Evolutionary conservation across 495 filamentous ascomycete species (phyloP).

Genomic region (Annulohypoxylon nitens): DNA sequence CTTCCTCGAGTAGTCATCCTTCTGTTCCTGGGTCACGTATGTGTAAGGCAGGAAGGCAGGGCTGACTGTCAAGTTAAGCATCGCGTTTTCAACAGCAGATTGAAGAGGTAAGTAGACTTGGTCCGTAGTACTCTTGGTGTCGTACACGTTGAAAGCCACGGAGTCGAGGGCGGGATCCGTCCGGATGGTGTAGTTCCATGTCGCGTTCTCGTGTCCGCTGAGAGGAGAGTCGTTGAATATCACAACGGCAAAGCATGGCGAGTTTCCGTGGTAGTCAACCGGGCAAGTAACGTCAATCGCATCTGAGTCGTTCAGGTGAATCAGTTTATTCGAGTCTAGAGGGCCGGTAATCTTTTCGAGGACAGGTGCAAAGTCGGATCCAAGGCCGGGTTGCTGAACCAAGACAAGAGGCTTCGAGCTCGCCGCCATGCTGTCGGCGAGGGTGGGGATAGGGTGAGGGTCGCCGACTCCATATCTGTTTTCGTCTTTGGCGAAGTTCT

Average conservation of each 20-base stretch:
- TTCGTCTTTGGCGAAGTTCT: constrained; percentile 69
- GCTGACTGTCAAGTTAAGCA: constrained; percentile 64
- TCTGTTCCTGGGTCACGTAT: constrained; percentile 66
- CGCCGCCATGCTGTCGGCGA: constrained; percentile 59
- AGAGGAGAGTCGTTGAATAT: constrained; percentile 74
- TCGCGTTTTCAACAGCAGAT: constrained; percentile 74
- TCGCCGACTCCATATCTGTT: constrained; percentile 72
- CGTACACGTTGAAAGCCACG: constrained; percentile 63
- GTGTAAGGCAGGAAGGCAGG: constrained; percentile 74
- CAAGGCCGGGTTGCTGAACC: constrained; percentile 72
- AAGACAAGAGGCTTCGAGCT: constrained; percentile 69
- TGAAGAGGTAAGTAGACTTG: constrained; percentile 78
- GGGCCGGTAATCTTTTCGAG: constrained; percentile 67
- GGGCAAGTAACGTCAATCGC: constrained; percentile 69
- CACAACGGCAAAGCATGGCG: constrained; percentile 73
- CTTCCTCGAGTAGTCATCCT: constrained; percentile 64
- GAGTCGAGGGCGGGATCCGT: constrained; percentile 69
- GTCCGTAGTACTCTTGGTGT: constrained; percentile 66
- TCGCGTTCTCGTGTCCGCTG: constrained; percentile 63
- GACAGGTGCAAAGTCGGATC: constrained; percentile 71
- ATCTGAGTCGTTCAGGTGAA: constrained; percentile 60
- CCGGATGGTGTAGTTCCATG: constrained; percentile 80
- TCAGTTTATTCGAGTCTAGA: constrained; percentile 62
- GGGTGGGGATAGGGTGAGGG: constrained; percentile 63
- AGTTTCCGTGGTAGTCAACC: constrained; percentile 71